Evolutionary conservation across 1,284 basidiomycete genomes (phyloP).

Genomic region (Ceratobasidium theobromae): DNA sequence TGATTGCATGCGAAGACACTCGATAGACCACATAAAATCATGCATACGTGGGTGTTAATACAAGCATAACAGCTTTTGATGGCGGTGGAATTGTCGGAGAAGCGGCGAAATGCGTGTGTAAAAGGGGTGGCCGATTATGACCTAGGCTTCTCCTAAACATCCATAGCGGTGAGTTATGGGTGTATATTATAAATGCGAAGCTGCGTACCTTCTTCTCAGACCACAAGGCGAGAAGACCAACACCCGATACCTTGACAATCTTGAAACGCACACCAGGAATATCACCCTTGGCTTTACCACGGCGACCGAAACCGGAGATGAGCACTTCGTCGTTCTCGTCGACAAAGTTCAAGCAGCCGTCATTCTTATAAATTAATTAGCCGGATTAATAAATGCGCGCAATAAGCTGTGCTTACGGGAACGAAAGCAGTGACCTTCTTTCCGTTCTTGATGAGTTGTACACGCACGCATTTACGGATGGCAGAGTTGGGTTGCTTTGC

Average conservation of each 20-base stretch:
- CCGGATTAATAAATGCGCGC: not conserved
- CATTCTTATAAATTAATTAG: constrained; percentile 63
- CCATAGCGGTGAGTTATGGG: constrained; percentile 30
- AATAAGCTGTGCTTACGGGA: constrained; percentile 45
- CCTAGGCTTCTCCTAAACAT: constrained; percentile 81
- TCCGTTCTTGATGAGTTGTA: constrained; percentile 99
- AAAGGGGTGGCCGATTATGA: constrained; percentile 56
- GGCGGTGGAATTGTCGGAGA: not conserved
- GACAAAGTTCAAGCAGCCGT: constrained; percentile 98
- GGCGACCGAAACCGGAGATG: constrained; percentile 99
- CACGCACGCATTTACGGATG: constrained; percentile 99
- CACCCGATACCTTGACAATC: constrained; percentile 99
- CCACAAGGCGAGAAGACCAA: constrained; percentile 96
- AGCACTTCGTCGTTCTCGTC: constrained; percentile 99
- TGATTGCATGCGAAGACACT: constrained; percentile 31
- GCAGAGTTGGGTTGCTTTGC: constrained; percentile 99
- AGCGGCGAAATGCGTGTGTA: not conserved
- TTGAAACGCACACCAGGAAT: constrained; percentile 98
- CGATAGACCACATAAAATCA: constrained; percentile 28
- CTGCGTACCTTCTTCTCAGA: constrained; percentile 92
- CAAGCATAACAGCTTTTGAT: constrained; percentile 32
- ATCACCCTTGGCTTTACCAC: constrained; percentile 99
- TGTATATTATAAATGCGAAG: constrained; percentile 15
- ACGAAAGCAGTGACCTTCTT: constrained; percentile 98
- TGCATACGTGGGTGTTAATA: constrained; percentile 33